Conservation (phyloP, 208 protist species). For the Acanthamoeba quina region DNA sequence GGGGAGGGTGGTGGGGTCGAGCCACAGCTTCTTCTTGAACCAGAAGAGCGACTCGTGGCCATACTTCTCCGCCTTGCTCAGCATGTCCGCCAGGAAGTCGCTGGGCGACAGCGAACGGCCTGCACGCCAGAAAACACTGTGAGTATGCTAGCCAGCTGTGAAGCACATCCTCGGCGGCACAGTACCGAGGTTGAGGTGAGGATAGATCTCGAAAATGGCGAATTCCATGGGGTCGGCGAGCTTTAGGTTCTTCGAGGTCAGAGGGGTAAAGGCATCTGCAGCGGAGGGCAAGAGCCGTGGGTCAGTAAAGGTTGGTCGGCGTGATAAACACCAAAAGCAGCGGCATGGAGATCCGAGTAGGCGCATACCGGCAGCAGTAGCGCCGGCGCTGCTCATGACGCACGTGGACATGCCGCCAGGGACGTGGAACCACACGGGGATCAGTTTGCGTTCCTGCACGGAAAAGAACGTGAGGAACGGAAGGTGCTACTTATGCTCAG, state of each 20-base stretch:
- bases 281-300: not conserved
- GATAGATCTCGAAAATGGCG: slow-evolving; percentile 52
- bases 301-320: not conserved
- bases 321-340: too few species aligned
- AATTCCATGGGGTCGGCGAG: slow-evolving; percentile 39
- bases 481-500: not conserved
- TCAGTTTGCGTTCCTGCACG: not conserved
- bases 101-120: not conserved
- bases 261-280: not conserved
- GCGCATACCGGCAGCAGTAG: not conserved
- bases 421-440: slow-evolving; percentile 4
- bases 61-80: slow-evolving; percentile 18
- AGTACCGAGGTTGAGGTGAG: slow-evolving; percentile 11
- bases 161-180: not conserved
- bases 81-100: slow-evolving; percentile 23
- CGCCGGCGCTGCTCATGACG: not conserved
- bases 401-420: not conserved
- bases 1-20: not conserved
- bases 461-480: not conserved
- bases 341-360: not conserved
- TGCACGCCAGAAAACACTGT: not conserved
- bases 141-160: too few species aligned
- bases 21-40: slow-evolving; percentile 45
- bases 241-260: not conserved
- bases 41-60: not conserved